Conservation (phyloP, 2,329 filamentous ascomycete species). For the Talaromyces sp. region DNA sequence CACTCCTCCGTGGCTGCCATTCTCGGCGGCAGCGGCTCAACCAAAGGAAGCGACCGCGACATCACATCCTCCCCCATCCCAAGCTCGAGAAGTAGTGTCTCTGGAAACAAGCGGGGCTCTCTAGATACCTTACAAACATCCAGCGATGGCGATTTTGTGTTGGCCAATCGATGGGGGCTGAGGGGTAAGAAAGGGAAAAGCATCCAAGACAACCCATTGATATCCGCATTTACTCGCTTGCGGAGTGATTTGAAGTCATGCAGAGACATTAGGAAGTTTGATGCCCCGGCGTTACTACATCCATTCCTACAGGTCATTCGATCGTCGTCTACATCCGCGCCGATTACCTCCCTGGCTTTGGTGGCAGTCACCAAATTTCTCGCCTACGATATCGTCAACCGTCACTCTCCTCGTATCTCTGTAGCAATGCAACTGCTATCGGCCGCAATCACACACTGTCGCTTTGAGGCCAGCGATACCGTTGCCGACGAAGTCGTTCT, state of each 20-base stretch:
- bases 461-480: conserved; percentile 94
- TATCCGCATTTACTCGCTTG: conserved; percentile 87
- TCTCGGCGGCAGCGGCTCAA: conserved; percentile 64
- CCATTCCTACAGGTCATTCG: conserved; percentile 97
- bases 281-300: conserved; percentile 82
- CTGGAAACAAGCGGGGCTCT: conserved; percentile 12
- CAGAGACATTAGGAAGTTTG: conserved; percentile 85
- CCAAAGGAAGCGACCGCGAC: conserved; percentile 46
- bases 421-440: conserved; percentile 93
- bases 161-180: conserved; percentile 86
- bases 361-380: conserved; percentile 96
- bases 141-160: conserved; percentile 42
- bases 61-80: conserved; percentile 38
- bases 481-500: conserved; percentile 94
- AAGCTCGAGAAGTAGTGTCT: conserved; percentile 27
- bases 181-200: conserved; percentile 94
- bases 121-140: conserved; percentile 20
- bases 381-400: conserved; percentile 85
- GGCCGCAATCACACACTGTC: conserved; percentile 92
- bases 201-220: conserved; percentile 94
- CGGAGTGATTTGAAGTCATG: conserved; percentile 82
- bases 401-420: conserved; percentile 78
- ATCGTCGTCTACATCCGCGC: conserved; percentile 90
- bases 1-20: conserved; percentile 96
- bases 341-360: conserved; percentile 90